A percentile compares a stretch with the other conserved stretches of the same genome.
Conservation (phyloP, 345 rosid species). For the Arabidopsis arenosa region DNA sequence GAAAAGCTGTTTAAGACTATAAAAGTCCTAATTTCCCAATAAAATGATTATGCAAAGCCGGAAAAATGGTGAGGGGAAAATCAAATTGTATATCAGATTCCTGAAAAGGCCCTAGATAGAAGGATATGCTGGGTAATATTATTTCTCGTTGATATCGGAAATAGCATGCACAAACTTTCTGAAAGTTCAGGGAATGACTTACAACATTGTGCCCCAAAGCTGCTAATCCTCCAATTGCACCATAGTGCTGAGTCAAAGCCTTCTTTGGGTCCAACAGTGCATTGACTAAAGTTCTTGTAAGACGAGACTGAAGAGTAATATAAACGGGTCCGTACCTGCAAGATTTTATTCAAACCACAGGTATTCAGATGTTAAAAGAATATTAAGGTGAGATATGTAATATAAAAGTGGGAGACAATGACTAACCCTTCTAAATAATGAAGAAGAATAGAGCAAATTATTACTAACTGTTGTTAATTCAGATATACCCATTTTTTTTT, state of each 20-base stretch:
- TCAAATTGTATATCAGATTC: neutral
- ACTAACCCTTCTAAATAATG: slow-evolving; percentile 7
- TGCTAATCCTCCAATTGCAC: slow-evolving; percentile 94
- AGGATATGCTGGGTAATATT: slow-evolving; percentile 6
- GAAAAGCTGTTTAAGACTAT: slow-evolving; percentile 2
- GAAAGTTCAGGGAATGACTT: slow-evolving; percentile 46
- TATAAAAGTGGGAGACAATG: slow-evolving; percentile 7
- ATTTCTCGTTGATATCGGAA: slow-evolving; percentile 2
- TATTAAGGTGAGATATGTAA: neutral
- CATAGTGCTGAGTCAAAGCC: slow-evolving; percentile 91
- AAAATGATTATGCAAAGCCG: slow-evolving; percentile 4
- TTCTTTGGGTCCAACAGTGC: slow-evolving; percentile 88
- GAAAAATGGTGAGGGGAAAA: slow-evolving; percentile 4
- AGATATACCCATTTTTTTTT: neutral
- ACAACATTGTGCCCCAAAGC: slow-evolving; percentile 93
- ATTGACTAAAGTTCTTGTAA: slow-evolving; percentile 86
- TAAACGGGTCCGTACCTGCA: slow-evolving; percentile 84
- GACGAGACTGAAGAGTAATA: slow-evolving; percentile 83
- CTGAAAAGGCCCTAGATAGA: slow-evolving; percentile 7
- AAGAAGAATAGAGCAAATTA: slow-evolving; percentile 6
- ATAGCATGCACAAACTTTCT: slow-evolving; percentile 7
- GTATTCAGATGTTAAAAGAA: slow-evolving; percentile 21
- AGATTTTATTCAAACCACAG: slow-evolving; percentile 28
- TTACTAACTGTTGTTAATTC: slow-evolving; percentile 16
- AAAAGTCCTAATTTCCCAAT: slow-evolving; percentile 9